These are phyloP conservation scores for Cryphonectria japonica DNA, from an alignment of 2,329 filamentous ascomycete species.

Conservation along the genomic window DNA sequence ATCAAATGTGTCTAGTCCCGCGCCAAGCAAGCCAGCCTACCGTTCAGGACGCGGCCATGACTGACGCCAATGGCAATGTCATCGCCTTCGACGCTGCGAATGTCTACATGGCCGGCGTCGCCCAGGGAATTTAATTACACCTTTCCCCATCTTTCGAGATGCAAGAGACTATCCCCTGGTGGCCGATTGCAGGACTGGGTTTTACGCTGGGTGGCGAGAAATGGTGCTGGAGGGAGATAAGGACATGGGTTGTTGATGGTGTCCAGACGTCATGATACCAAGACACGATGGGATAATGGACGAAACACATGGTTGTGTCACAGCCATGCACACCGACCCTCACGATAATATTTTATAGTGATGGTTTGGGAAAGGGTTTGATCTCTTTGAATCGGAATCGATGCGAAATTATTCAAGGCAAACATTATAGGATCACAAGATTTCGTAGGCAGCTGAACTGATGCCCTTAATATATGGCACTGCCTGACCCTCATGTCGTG, in stretches of 20 bases:
- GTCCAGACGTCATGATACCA: too few species aligned
- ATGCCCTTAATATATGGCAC: not conserved
- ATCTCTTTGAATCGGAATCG: not conserved
- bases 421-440: not conserved
- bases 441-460: not conserved
- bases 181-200: not conserved
- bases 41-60: slow-evolving; percentile 51
- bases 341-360: not conserved
- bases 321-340: not conserved
- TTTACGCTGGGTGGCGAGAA: not conserved
- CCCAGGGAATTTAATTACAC: slow-evolving; percentile 41
- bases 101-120: slow-evolving; percentile 47
- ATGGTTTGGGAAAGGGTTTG: too few species aligned
- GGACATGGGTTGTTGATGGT: not conserved
- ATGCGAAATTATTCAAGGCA: not conserved
- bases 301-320: not conserved
- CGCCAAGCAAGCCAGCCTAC: slow-evolving; percentile 32
- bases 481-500: not conserved
- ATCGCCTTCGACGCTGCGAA: slow-evolving; percentile 48
- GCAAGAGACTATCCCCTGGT: not conserved
- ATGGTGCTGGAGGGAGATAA: not conserved
- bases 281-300: not conserved
- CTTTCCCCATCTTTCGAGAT: not conserved
- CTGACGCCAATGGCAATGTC: slow-evolving; percentile 48
- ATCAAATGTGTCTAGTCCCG: not conserved